Evolutionary conservation across 257 asterid species (phyloP).

Genomic region (Capsicum rhomboideum): DNA sequence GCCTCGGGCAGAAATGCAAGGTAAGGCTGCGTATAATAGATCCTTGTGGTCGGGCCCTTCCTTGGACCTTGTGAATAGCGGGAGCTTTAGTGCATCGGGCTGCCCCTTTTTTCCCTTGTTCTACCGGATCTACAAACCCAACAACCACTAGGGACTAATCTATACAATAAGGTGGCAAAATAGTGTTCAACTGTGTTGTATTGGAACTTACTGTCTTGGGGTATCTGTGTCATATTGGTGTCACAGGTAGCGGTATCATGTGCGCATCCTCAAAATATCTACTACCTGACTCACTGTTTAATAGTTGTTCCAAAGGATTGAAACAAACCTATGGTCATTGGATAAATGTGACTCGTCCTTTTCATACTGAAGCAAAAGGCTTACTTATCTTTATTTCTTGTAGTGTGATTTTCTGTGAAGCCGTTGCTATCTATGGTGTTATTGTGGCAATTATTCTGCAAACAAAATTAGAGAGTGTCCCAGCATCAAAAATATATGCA

Average conservation of each 20-base stretch:
- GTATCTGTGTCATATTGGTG: background rate
- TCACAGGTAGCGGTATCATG: background rate
- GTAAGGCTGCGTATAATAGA: too few relatives aligned
- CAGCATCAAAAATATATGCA: slow-evolving; percentile 51
- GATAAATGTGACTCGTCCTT: background rate
- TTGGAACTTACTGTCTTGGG: background rate
- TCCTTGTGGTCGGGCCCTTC: too few relatives aligned
- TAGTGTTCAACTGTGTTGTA: background rate
- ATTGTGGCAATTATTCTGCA: slow-evolving; percentile 98
- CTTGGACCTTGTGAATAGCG: too few relatives aligned
- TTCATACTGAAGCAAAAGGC: background rate
- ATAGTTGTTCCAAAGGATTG: background rate
- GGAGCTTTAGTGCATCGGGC: too few relatives aligned
- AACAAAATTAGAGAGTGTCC: slow-evolving; percentile 93
- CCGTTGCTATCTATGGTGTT: slow-evolving; percentile 98
- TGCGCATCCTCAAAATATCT: background rate
- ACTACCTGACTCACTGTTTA: background rate
- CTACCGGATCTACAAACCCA: background rate
- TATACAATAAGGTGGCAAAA: background rate
- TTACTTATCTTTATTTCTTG: background rate
- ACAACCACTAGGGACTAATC: background rate
- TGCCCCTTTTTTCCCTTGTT: background rate
- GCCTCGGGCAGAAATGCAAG: too few relatives aligned
- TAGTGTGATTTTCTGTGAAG: slow-evolving; percentile 99
- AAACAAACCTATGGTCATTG: background rate